Percentiles rank a stretch among this genome's conserved stretches.
These are phyloP conservation scores for Odontarrhena argentea DNA, from an alignment of 345 rosid genomes.

Conservation along the genomic window DNA sequence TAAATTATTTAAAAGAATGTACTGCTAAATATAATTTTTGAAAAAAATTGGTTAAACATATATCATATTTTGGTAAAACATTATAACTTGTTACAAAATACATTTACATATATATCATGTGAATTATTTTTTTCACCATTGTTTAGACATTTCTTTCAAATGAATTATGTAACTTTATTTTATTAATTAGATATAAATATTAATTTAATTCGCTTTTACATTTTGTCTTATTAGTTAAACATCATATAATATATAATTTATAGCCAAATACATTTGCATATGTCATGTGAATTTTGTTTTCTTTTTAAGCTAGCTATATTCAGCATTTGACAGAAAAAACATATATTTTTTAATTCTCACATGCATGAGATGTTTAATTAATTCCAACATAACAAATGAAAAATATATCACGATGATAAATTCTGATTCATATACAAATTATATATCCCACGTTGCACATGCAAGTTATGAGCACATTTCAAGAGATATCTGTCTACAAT, in stretches of 20 bases:
- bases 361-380: background rate
- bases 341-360: background rate
- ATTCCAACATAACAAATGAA: background rate
- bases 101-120: no score
- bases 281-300: conserved; percentile 2
- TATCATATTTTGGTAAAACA: no score
- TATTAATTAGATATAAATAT: no score
- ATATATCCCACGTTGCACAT: conserved; percentile 40
- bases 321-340: background rate
- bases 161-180: no score
- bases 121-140: no score
- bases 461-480: conserved; percentile 40
- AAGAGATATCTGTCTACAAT: conserved; percentile 40
- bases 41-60: no score
- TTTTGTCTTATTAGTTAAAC: no score
- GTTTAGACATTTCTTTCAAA: no score
- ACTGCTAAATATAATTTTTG: no score
- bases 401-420: background rate
- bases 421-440: conserved; percentile 9
- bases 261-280: background rate
- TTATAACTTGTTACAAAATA: no score
- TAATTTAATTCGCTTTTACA: no score
- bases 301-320: background rate
- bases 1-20: background rate
- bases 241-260: background rate